Percentiles rank a stretch among this genome's conserved stretches.
phyloP scores from a whole-genome alignment of 768 basidiomycete species.

The Auriculariales sp. region DNA sequence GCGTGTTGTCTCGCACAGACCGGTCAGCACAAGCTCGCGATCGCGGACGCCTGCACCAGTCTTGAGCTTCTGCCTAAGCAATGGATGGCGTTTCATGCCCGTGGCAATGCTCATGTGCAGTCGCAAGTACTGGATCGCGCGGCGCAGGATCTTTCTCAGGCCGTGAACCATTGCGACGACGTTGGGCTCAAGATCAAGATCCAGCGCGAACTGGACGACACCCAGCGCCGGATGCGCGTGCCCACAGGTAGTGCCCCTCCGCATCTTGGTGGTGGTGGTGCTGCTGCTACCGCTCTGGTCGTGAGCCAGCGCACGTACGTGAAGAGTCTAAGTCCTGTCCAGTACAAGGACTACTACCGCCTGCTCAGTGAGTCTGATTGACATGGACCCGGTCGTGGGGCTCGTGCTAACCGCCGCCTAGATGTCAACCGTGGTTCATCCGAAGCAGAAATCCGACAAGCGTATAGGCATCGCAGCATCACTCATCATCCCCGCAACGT shows the following conservation, averaged over 20 bases:
- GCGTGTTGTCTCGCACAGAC: slow-evolving; percentile 27
- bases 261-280: no score
- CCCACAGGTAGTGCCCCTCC: neutral
- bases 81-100: slow-evolving; percentile 78
- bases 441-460: slow-evolving; percentile 77
- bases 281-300: neutral
- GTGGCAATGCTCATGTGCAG: slow-evolving; percentile 63
- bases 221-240: neutral
- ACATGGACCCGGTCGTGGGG: neutral
- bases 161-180: slow-evolving; percentile 35
- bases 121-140: slow-evolving; percentile 60
- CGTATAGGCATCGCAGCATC: slow-evolving; percentile 71
- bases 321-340: neutral
- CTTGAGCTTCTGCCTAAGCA: slow-evolving; percentile 46
- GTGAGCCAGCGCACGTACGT: neutral
- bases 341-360: slow-evolving; percentile 68
- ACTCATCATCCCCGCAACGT: neutral
- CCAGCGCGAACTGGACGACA: neutral
- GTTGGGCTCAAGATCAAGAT: neutral
- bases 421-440: slow-evolving; percentile 7
- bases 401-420: neutral
- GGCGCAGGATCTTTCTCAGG: slow-evolving; percentile 61
- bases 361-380: slow-evolving; percentile 31
- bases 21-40: slow-evolving; percentile 48
- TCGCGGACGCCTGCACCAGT: slow-evolving; percentile 55